phyloP scores from a whole-genome alignment of 1,284 basidiomycete species.

The Cryptococcus sp. region DNA sequence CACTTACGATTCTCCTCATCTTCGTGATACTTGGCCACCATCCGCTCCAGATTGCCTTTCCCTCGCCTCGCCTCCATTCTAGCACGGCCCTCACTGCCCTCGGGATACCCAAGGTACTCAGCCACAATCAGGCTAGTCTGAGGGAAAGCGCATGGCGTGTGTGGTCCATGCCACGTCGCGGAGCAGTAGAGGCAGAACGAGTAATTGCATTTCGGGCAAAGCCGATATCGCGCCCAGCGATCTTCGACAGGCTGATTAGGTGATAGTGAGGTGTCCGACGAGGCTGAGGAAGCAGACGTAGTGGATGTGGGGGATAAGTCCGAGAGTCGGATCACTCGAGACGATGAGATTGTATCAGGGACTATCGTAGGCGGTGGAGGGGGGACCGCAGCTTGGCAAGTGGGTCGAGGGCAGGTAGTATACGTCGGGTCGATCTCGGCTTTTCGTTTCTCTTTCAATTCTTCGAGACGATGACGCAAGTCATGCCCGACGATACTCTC shows the following conservation, averaged over 20 bases:
- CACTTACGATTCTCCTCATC: slow-evolving; percentile 47
- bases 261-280: not conserved
- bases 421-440: slow-evolving; percentile 49
- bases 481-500: slow-evolving; percentile 53
- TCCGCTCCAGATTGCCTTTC: slow-evolving; percentile 40
- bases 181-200: slow-evolving; percentile 48
- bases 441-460: slow-evolving; percentile 39
- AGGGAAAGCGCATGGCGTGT: slow-evolving; percentile 45
- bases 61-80: slow-evolving; percentile 41
- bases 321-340: slow-evolving; percentile 31
- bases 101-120: slow-evolving; percentile 44
- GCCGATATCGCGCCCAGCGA: slow-evolving; percentile 42
- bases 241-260: slow-evolving; percentile 24
- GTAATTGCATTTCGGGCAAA: slow-evolving; percentile 38
- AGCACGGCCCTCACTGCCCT: slow-evolving; percentile 28
- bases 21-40: slow-evolving; percentile 41
- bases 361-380: slow-evolving; percentile 21
- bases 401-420: slow-evolving; percentile 46
- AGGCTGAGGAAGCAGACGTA: not conserved
- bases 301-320: slow-evolving; percentile 21
- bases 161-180: slow-evolving; percentile 48
- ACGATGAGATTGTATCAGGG: slow-evolving; percentile 6
- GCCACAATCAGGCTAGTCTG: slow-evolving; percentile 35
- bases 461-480: slow-evolving; percentile 36
- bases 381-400: slow-evolving; percentile 50